A percentile compares a stretch with the other conserved stretches of the same genome.
Conservation (phyloP, 306 rosid genomes). For the Rosa chinensis region DNA sequence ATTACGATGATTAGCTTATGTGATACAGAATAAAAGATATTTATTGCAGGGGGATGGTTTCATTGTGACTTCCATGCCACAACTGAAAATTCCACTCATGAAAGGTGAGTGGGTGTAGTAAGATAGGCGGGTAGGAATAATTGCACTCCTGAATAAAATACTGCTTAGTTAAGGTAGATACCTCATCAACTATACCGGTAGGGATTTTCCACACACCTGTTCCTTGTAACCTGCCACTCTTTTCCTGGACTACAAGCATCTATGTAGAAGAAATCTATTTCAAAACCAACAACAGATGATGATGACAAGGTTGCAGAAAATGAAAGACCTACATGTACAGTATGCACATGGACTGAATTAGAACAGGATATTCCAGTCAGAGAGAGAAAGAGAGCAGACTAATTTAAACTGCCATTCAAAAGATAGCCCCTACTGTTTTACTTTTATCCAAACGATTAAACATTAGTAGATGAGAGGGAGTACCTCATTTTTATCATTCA, state of each 20-base stretch:
- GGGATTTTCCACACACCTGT: slow-evolving; percentile 85
- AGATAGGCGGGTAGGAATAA: neutral
- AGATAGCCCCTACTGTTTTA: neutral
- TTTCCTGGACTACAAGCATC: slow-evolving; percentile 91
- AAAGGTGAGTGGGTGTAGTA: neutral
- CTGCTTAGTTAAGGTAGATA: slow-evolving; percentile 20
- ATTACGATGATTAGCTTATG: neutral
- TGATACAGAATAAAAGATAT: neutral
- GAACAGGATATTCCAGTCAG: neutral
- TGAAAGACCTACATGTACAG: neutral
- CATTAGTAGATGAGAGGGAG: slow-evolving; percentile 13
- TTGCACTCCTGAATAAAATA: slow-evolving; percentile 1
- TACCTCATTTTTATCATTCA: slow-evolving; percentile 78
- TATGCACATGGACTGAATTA: neutral
- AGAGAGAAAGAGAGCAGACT: neutral
- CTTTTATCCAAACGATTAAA: neutral
- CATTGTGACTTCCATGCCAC: no score
- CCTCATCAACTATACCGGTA: slow-evolving; percentile 89
- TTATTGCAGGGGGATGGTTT: neutral
- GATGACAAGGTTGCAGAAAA: slow-evolving; percentile 1
- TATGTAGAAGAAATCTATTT: slow-evolving; percentile 22
- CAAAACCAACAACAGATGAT: slow-evolving; percentile 12
- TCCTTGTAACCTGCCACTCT: slow-evolving; percentile 62
- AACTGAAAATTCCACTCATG: neutral
- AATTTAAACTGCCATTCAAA: neutral